These are phyloP conservation scores for Mycena alexandri DNA, from an alignment of 768 basidiomycete genomes.

Conservation along the genomic window DNA sequence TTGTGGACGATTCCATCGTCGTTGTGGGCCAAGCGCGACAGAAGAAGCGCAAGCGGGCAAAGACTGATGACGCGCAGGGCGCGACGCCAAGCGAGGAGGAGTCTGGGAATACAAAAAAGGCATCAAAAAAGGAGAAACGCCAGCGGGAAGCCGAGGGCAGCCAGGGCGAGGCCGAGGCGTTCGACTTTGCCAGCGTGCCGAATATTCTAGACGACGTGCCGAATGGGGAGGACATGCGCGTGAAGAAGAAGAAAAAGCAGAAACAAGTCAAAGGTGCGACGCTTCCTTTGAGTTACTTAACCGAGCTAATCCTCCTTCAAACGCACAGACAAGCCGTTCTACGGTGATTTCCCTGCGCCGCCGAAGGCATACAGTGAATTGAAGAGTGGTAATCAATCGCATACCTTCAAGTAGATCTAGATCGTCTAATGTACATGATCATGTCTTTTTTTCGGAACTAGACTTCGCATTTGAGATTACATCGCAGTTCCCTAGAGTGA, in stretches of 20 bases:
- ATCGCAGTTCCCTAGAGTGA: no score
- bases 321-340: constrained; percentile 56
- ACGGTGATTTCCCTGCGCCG: constrained; percentile 74
- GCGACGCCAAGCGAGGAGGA: constrained; percentile 24
- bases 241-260: constrained; percentile 63
- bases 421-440: neutral
- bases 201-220: constrained; percentile 78
- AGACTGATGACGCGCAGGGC: constrained; percentile 38
- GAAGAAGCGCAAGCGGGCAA: constrained; percentile 74
- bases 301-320: constrained; percentile 4
- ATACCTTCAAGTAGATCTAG: constrained; percentile 74
- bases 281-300: neutral
- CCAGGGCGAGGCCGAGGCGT: constrained; percentile 55
- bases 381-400: constrained; percentile 77
- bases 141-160: constrained; percentile 13
- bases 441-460: no score
- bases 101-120: constrained; percentile 36
- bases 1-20: constrained; percentile 74
- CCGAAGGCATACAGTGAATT: constrained; percentile 75
- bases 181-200: constrained; percentile 77
- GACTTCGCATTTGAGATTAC: no score
- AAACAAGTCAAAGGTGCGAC: constrained; percentile 55
- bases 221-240: constrained; percentile 52
- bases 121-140: constrained; percentile 40
- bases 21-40: constrained; percentile 75